Conservation (phyloP, 345 rosid species). For the Eucalyptus virginea region DNA sequence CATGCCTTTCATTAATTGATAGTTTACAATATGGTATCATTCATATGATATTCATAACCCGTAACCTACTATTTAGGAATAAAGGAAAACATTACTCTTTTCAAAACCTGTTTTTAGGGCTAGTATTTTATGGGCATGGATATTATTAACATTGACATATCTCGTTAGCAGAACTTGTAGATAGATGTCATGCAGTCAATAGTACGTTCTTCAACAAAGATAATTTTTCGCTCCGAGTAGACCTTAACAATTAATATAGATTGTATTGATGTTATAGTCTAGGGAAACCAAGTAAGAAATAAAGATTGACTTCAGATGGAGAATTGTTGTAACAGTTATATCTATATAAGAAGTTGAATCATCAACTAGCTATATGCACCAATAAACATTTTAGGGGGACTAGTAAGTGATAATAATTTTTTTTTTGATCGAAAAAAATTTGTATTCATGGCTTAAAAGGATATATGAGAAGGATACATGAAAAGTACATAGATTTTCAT, state of each 20-base stretch:
- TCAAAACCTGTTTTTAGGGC: no score
- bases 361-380: background rate
- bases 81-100: no score
- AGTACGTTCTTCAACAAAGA: no score
- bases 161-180: background rate
- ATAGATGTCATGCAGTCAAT: background rate
- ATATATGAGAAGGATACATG: no score
- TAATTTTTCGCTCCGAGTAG: background rate
- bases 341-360: background rate
- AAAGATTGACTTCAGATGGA: background rate
- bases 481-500: no score
- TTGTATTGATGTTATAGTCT: background rate
- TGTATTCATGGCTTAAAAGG: no score
- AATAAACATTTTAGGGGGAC: background rate
- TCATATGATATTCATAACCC: background rate
- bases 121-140: no score
- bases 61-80: background rate
- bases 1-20: background rate
- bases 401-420: no score
- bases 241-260: background rate
- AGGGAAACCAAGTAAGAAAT: background rate
- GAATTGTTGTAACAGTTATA: background rate
- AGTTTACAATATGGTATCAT: background rate
- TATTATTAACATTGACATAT: no score
- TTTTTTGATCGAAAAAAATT: fast-evolving